A percentile compares a stretch with the other conserved stretches of the same genome.
Conservation (phyloP, 257 asterid genomes). For the Solanum verrucosum region DNA sequence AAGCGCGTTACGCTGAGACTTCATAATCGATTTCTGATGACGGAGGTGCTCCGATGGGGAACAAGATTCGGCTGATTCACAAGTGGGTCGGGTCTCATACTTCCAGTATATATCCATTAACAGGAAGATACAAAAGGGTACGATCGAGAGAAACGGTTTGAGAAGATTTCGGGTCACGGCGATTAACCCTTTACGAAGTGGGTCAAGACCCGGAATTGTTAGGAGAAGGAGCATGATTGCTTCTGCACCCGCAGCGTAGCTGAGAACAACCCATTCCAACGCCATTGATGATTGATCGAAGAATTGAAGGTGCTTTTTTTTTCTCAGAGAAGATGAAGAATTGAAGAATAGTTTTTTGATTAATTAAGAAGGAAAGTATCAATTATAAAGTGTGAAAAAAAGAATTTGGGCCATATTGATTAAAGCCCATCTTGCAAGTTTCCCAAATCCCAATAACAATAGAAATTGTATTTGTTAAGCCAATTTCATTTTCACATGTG, state of each 20-base stretch:
- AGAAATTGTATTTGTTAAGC: not conserved
- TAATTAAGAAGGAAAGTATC: not conserved
- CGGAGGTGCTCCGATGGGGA: slow-evolving; percentile 69
- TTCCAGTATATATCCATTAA: slow-evolving; percentile 77
- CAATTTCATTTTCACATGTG: not conserved
- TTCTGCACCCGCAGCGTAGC: slow-evolving; percentile 94
- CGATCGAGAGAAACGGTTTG: slow-evolving; percentile 59
- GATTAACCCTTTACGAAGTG: slow-evolving; percentile 68
- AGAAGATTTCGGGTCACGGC: slow-evolving; percentile 53
- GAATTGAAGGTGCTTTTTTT: not conserved
- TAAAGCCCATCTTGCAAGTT: not conserved
- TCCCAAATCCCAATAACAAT: no score
- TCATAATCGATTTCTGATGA: slow-evolving; percentile 75
- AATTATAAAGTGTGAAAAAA: not conserved
- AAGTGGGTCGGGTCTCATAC: slow-evolving; percentile 59
- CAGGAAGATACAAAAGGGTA: slow-evolving; percentile 71
- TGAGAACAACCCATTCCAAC: slow-evolving; percentile 85
- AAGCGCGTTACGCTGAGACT: slow-evolving; percentile 70
- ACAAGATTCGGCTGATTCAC: slow-evolving; percentile 51
- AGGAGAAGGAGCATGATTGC: slow-evolving; percentile 90
- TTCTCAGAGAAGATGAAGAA: not conserved
- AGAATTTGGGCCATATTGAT: not conserved
- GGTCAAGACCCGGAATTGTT: slow-evolving; percentile 78
- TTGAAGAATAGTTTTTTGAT: not conserved
- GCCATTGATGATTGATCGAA: slow-evolving; percentile 43